Percentiles rank a stretch among this genome's conserved stretches.
These are phyloP conservation scores for Dactylis glomerata DNA, from an alignment of 176 grass and related monocot genomes.

Conservation along the genomic window DNA sequence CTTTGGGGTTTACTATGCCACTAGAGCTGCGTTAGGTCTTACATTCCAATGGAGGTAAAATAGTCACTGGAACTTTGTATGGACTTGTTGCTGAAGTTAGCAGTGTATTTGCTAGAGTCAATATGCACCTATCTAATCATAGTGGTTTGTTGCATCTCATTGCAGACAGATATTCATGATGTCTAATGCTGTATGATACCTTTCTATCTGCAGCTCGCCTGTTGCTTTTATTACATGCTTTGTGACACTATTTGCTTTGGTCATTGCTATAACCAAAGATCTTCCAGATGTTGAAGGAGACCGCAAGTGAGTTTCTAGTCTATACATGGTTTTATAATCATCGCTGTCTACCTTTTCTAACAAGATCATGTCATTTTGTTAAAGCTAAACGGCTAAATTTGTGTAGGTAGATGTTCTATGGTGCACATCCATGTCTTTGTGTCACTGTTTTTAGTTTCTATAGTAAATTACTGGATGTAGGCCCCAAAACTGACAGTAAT, in stretches of 20 bases:
- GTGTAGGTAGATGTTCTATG: background rate
- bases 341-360: background rate
- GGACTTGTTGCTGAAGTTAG: background rate
- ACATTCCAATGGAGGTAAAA: constrained; percentile 97
- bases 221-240: constrained; percentile 97
- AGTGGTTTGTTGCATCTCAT: constrained; percentile 41
- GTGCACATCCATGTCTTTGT: background rate
- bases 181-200: constrained; percentile 47
- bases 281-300: constrained; percentile 99
- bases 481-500: background rate
- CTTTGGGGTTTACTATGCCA: constrained; percentile 99
- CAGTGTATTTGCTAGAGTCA: constrained; percentile 19
- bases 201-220: constrained; percentile 81
- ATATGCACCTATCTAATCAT: constrained; percentile 9
- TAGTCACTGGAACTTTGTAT: constrained; percentile 13
- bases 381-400: background rate
- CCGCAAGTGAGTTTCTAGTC: constrained; percentile 74
- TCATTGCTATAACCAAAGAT: constrained; percentile 99
- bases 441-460: background rate
- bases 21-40: constrained; percentile 87
- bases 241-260: constrained; percentile 95
- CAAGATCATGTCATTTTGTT: background rate
- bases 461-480: background rate
- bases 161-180: constrained; percentile 38
- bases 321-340: background rate